A percentile compares a stretch with the other conserved stretches of the same genome.
Evolutionary conservation across 345 rosid genomes (phyloP).

Genomic region (Limnanthes douglasii): DNA sequence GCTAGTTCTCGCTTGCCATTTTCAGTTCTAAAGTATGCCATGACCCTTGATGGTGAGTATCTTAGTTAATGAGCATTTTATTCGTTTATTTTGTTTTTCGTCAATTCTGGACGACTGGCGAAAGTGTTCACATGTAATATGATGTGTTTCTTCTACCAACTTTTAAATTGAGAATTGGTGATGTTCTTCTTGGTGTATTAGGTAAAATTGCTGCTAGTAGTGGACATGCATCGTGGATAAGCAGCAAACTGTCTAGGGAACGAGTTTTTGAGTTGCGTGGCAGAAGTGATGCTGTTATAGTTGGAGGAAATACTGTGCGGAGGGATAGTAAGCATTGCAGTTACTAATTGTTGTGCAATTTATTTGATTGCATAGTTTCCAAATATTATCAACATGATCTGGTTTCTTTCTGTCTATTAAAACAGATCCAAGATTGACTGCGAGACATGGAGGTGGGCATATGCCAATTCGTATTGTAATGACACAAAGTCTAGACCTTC

Average conservation of each 20-base stretch:
- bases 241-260: slow-evolving; percentile 63
- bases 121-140: too few relatives aligned
- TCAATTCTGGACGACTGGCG: too few relatives aligned
- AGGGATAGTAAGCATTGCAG: slow-evolving; percentile 47
- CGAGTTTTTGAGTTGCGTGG: slow-evolving; percentile 80
- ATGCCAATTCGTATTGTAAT: slow-evolving; percentile 75
- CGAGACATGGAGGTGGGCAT: slow-evolving; percentile 85
- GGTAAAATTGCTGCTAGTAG: slow-evolving; percentile 90
- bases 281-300: slow-evolving; percentile 76
- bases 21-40: slow-evolving; percentile 90
- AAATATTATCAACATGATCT: background rate
- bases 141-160: too few relatives aligned
- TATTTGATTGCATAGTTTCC: background rate
- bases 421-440: slow-evolving; percentile 77
- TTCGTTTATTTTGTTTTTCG: background rate
- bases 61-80: background rate
- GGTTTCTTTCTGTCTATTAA: slow-evolving; percentile 1
- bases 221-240: slow-evolving; percentile 96
- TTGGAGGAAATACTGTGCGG: slow-evolving; percentile 88
- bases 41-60: slow-evolving; percentile 85
- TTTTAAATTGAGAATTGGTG: too few relatives aligned
- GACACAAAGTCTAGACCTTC: slow-evolving; percentile 75
- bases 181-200: slow-evolving; percentile 11
- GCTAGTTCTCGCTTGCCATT: slow-evolving; percentile 78
- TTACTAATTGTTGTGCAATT: background rate